Evolutionary conservation across 2,329 filamentous ascomycete genomes (phyloP).

Genomic region (Stemphylium beticola): DNA sequence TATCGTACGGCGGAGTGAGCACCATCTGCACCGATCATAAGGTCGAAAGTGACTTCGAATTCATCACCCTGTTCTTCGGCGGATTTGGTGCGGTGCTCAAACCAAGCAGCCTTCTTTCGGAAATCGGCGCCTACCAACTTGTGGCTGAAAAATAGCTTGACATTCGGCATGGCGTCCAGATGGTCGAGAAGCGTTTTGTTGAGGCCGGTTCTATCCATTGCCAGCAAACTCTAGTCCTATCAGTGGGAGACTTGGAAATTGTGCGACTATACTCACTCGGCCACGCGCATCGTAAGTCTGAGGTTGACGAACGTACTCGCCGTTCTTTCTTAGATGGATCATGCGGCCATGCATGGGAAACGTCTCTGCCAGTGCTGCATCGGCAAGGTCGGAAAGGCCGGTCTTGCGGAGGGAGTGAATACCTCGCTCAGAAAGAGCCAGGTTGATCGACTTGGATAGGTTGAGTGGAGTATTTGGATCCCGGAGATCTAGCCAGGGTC

Average conservation of each 20-base stretch:
- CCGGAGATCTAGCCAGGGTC: conserved; percentile 73
- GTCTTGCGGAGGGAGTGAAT: conserved; percentile 84
- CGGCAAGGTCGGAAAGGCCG: conserved; percentile 69
- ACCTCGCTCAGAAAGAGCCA: conserved; percentile 91
- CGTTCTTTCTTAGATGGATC: conserved; percentile 79
- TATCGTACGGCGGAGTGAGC: conserved; percentile 91
- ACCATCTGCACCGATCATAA: conserved; percentile 93
- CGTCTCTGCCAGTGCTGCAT: conserved; percentile 75
- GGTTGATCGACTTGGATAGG: conserved; percentile 98
- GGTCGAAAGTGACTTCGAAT: conserved; percentile 84
- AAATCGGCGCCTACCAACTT: conserved; percentile 93
- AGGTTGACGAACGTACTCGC: conserved; percentile 74
- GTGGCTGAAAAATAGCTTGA: conserved; percentile 90
- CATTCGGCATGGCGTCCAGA: conserved; percentile 83
- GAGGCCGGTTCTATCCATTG: conserved; percentile 81
- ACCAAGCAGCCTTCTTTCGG: conserved; percentile 79
- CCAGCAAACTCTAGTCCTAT: conserved; percentile 73
- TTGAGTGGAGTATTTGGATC: conserved; percentile 86
- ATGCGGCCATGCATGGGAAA: conserved; percentile 96
- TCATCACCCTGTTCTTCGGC: conserved; percentile 56
- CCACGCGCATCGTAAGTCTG: conserved; percentile 92
- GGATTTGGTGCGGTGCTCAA: conserved; percentile 63
- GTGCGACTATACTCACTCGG: conserved; percentile 63
- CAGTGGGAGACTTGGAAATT: conserved; percentile 6
- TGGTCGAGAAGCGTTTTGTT: conserved; percentile 86